These are phyloP conservation scores for Xylariaceae sp. DNA, from an alignment of 2,329 filamentous ascomycete species.

Conservation along the genomic window DNA sequence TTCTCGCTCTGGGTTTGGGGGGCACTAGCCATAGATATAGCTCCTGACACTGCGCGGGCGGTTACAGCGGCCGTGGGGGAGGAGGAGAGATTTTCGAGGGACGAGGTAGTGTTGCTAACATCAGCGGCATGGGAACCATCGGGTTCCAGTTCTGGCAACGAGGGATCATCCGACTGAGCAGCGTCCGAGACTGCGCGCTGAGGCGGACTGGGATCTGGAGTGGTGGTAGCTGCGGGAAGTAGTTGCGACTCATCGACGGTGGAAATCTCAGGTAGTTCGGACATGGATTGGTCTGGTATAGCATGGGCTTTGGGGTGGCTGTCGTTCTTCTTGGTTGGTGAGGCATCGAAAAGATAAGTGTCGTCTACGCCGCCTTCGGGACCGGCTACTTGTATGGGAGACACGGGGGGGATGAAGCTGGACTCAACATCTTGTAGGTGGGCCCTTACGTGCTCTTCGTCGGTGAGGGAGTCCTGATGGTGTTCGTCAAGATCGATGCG, in stretches of 20 bases:
- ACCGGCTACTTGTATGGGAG: conserved; percentile 45
- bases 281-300: conserved; percentile 2
- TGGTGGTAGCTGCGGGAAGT: conserved; percentile 4
- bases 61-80: conserved; percentile 54
- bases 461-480: conserved; percentile 47
- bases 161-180: conserved; percentile 1
- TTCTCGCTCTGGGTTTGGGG: conserved; percentile 11
- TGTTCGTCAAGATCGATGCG: conserved; percentile 27
- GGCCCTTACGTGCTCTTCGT: conserved; percentile 46
- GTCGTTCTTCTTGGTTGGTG: conserved; percentile 24
- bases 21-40: conserved; percentile 39
- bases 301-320: conserved; percentile 8
- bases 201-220: not conserved
- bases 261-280: conserved; percentile 4
- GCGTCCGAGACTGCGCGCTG: conserved; percentile 1
- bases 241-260: not conserved
- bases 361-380: conserved; percentile 49
- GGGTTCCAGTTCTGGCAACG: conserved; percentile 1
- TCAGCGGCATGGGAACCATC: conserved; percentile 8
- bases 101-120: conserved; percentile 40
- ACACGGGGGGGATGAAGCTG: conserved; percentile 57
- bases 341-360: conserved; percentile 54
- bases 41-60: conserved; percentile 43
- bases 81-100: conserved; percentile 50
- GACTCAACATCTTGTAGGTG: conserved; percentile 63